phyloP scores from a whole-genome alignment of 139 green algal genomes.

The Tetraselmis striata region DNA sequence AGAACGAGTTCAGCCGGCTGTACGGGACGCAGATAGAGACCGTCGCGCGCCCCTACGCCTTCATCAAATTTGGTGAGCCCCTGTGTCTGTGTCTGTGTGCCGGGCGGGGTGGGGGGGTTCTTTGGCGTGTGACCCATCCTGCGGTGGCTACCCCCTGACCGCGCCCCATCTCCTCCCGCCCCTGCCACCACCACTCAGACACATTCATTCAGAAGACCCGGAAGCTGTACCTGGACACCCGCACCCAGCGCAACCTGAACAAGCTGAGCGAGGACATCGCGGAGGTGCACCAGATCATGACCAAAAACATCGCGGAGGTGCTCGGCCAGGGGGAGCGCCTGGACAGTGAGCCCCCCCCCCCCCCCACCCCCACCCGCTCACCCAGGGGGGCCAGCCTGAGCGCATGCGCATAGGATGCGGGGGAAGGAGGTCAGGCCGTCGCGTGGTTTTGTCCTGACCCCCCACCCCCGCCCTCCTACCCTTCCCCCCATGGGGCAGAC shows the following conservation, averaged over 20 bases:
- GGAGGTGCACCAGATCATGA: slow-evolving; percentile 97
- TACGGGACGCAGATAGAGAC: slow-evolving; percentile 82
- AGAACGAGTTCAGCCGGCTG: slow-evolving; percentile 82
- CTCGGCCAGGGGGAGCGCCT: slow-evolving; percentile 92
- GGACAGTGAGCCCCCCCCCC: slow-evolving; percentile 89
- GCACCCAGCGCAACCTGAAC: slow-evolving; percentile 94
- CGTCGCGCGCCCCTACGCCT: slow-evolving; percentile 92
- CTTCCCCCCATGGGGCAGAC: too few species aligned
- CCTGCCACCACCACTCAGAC: too few species aligned
- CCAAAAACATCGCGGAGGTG: slow-evolving; percentile 96
- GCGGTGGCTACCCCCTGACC: not conserved
- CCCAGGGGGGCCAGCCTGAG: too few species aligned
- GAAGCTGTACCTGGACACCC: slow-evolving; percentile 94
- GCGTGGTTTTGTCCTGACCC: not conserved
- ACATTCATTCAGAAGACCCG: slow-evolving; percentile 99
- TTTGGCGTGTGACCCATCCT: too few species aligned
- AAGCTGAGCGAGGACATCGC: slow-evolving; percentile 82
- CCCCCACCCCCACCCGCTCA: too few species aligned
- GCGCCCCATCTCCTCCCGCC: too few species aligned
- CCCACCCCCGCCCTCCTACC: not conserved
- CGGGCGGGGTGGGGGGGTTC: too few species aligned
- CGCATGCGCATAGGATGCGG: too few species aligned
- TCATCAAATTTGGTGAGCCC: slow-evolving; percentile 97
- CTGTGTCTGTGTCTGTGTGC: not conserved
- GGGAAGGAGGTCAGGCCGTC: too few species aligned